Evolutionary conservation across 495 filamentous ascomycete species (phyloP), one percentile per base, ranked within the genome.

Genomic region (Ramalina intermedia): DNA sequence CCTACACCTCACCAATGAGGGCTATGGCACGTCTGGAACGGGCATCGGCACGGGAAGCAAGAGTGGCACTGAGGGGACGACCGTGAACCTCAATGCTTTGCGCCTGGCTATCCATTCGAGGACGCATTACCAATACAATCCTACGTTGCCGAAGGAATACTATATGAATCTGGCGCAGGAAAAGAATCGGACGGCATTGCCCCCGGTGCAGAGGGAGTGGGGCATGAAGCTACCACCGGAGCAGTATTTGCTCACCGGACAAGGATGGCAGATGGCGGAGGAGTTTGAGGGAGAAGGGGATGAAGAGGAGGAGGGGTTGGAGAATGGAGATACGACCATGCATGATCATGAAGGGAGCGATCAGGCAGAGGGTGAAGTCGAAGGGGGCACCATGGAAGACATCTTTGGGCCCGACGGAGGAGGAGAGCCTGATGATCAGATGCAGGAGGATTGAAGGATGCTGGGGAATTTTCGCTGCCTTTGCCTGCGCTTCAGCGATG

Each of bases 171-270:
- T 88, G 14, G 88, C 91, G 43, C 71, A 78, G 46, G 85, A 89
- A 66, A 69, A 85, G 47, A 98, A 98, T 66, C 73, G 76, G 20
- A 72, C 89, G 35, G 82, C 78, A 21, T 61, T 98, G 58, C 91
- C 91, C 17, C 71, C 79, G 42, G 79, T 89, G 0, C 74, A 77
- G 37, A 75, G 78, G 48, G 88, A 89, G 53, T 87, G 77, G 66
- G 91, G 91, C 13, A 76, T 91, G 49, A 70, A 87, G 40, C 65
- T 98, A 55, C 91, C 91, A 36, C 82, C 82, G 48, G 91, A 98
- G 77, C 72, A 85, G 60, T 96, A 94, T 61, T 89, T 90, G 54
- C 69, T 95, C 46, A 93, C 82, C 24, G 91, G 91, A 0, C 70
- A 76, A 16, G 79, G 79, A 50, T 98, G 91, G 91, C 76, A 79